Evolutionary conservation across 768 basidiomycete species (phyloP), one percentile per base, ranked within the genome.

Genomic region (Goffeauzyma gilvescens): DNA sequence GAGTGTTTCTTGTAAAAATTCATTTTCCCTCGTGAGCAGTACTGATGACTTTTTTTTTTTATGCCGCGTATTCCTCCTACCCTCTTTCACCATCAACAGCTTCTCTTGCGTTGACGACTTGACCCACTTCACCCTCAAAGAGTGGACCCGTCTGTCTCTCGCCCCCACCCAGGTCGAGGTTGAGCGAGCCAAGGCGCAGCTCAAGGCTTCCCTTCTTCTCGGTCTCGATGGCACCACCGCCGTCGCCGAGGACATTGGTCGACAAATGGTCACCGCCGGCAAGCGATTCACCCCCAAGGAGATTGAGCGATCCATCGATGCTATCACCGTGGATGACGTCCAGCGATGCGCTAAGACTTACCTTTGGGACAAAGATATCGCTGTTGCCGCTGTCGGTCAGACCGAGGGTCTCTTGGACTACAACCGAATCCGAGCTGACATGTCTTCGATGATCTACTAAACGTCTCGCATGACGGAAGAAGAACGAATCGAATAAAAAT

Each of bases 161-260:
- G 73, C 75, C 10, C 87, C 89, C 5, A 78, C 79, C 2, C 70
- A 73, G 25, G 73, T 75, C 25, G 87, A 90, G 67, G 86, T 95
- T 49, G 89, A 95, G 72, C 76, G 93, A 35, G 87, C 90, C 39
- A 98, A 98, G 75, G 86, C 81, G 60, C 93, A 96, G 68, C 76
- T 96, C 54, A 98, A 96, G 72, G 89, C 90, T 40, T 80, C 78
- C 44, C 68, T 96, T 52, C 69, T 98, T 32, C 75, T 98, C 38
- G 72, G 78, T 45, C 70, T 96, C 32, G 93, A 96, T 55, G 93
- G 93, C n/a, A 81, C 85, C 14, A 95, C 87, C 24, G 85, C 87
- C 40, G 74, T 89, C 49, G 90, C 93, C 25, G 93, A 98, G 70
- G 93, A 98, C 58, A 87, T 96, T 65, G 90, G 93, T n/a, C 71